Evolutionary conservation across 352 stramenopile genomes (phyloP).

Genomic region (Pythium vanterpoolii): DNA sequence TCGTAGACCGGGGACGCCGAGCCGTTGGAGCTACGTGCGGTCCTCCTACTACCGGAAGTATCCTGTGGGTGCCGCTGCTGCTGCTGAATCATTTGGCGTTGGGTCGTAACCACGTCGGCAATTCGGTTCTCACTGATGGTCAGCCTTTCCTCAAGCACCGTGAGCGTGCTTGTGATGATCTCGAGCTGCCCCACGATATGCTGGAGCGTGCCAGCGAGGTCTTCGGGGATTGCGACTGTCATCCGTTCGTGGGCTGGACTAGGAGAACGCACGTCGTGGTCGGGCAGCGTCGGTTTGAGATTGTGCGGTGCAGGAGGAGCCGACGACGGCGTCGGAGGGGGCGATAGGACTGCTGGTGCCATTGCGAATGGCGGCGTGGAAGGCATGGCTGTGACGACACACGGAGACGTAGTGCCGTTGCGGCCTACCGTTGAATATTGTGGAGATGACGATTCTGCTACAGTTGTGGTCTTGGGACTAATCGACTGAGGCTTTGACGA

Average conservation of each 20-base stretch:
- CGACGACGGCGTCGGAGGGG: slow-evolving; percentile 35
- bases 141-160: slow-evolving; percentile 80
- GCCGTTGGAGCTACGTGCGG: background rate
- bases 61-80: slow-evolving; percentile 11
- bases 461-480: background rate
- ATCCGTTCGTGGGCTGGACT: slow-evolving; percentile 18
- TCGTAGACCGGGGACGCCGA: slow-evolving; percentile 19
- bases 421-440: slow-evolving; percentile 10
- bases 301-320: slow-evolving; percentile 32
- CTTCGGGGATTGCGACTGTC: slow-evolving; percentile 17
- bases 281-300: slow-evolving; percentile 38
- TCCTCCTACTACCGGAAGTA: background rate
- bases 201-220: slow-evolving; percentile 65
- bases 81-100: slow-evolving; percentile 54
- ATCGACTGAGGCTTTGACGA: background rate
- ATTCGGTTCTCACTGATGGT: slow-evolving; percentile 83
- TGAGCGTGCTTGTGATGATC: slow-evolving; percentile 85
- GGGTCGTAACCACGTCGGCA: slow-evolving; percentile 50
- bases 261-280: slow-evolving; percentile 14
- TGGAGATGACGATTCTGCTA: background rate
- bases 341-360: slow-evolving; percentile 5
- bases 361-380: background rate
- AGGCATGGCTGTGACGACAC: background rate
- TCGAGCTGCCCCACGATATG: slow-evolving; percentile 89
- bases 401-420: slow-evolving; percentile 2